Conservation (phyloP, 2,329 filamentous ascomycete genomes). For the Fusarium ramigenum region DNA sequence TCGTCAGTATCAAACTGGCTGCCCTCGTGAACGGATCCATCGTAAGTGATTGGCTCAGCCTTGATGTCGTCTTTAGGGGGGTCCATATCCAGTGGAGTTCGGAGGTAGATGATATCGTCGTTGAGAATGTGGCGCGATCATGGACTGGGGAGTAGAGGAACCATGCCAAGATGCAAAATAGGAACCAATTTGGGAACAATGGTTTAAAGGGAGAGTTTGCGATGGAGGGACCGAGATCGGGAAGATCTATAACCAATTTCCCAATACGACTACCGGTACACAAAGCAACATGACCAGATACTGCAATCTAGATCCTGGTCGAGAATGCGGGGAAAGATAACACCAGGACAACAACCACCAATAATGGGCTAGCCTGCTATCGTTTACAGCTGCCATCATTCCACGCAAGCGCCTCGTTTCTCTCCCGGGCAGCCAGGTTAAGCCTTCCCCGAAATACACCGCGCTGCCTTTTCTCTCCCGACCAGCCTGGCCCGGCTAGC, state of each 20-base stretch:
- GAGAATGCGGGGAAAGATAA: neutral
- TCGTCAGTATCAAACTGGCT: neutral
- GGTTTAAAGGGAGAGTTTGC: neutral
- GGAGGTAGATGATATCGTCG: neutral
- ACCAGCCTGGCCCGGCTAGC: neutral
- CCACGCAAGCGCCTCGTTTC: neutral
- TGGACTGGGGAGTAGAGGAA: neutral
- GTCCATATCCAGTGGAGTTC: neutral
- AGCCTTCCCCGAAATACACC: neutral
- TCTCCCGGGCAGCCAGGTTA: neutral
- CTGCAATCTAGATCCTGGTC: neutral
- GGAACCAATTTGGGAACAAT: neutral
- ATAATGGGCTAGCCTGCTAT: neutral
- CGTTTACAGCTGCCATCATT: neutral
- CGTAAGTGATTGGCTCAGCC: neutral
- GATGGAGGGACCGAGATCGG: neutral
- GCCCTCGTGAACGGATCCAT: neutral
- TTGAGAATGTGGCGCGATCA: neutral
- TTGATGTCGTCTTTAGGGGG: neutral
- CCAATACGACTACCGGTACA: neutral
- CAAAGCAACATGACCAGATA: neutral
- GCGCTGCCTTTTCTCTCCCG: neutral
- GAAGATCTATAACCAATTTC: neutral
- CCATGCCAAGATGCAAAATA: neutral
- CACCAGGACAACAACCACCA: neutral